phyloP scores from a whole-genome alignment of 139 green algal species.

The Nannochloris sp. region DNA sequence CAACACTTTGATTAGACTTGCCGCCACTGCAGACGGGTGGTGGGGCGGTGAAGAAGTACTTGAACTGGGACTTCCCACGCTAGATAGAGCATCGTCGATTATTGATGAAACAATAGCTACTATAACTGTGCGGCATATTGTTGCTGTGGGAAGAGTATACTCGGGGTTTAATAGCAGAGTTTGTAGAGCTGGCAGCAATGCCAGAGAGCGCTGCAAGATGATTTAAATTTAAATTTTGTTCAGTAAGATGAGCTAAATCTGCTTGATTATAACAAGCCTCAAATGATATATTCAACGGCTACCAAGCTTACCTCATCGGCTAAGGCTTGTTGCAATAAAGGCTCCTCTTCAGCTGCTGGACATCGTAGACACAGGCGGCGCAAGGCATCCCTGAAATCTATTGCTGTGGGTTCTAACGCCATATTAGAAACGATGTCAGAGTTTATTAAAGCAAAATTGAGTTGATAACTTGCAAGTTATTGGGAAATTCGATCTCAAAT shows the following conservation, averaged over 20 bases:
- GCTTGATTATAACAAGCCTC: too few relatives aligned
- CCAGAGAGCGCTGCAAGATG: background rate
- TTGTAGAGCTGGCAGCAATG: conserved; percentile 7
- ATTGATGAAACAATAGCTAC: background rate
- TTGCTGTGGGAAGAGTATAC: conserved; percentile 4
- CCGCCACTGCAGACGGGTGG: conserved; percentile 2
- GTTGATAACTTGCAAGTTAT: too few relatives aligned
- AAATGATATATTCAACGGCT: too few relatives aligned
- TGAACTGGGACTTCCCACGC: too few relatives aligned
- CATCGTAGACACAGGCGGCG: conserved; percentile 3
- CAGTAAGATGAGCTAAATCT: too few relatives aligned
- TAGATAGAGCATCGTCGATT: background rate
- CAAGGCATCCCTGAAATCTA: conserved; percentile 6
- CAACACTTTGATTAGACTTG: conserved; percentile 29
- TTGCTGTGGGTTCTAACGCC: conserved; percentile 31
- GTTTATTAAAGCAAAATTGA: too few relatives aligned
- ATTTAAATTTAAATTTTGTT: too few relatives aligned
- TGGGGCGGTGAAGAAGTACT: background rate
- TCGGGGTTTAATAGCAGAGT: conserved; percentile 5
- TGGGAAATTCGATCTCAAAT: too few relatives aligned
- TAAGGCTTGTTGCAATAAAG: background rate
- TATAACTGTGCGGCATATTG: conserved; percentile 15
- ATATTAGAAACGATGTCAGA: conserved; percentile 4
- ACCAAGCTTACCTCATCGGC: conserved; percentile 1
- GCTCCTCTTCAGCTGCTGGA: background rate